Conservation (phyloP, 2,329 filamentous ascomycete species). For the Penicillium frequentans region DNA sequence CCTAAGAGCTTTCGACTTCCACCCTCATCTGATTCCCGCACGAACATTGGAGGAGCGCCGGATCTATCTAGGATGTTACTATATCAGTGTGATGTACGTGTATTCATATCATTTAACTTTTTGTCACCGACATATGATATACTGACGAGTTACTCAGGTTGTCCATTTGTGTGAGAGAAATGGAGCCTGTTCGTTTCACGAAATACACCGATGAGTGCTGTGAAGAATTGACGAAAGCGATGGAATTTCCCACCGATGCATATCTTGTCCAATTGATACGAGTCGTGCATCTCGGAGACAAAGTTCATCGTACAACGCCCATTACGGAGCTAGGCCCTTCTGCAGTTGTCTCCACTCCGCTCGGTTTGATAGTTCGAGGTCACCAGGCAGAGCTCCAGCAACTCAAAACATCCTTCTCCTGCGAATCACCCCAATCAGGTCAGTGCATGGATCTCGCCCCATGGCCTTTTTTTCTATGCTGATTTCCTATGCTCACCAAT, state of each 20-base stretch:
- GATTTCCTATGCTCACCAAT: background rate
- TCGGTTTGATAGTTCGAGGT: constrained; percentile 41
- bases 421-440: constrained; percentile 13
- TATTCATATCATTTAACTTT: background rate
- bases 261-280: constrained; percentile 50
- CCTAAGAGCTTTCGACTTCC: constrained; percentile 2
- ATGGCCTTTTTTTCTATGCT: background rate
- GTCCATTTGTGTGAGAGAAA: constrained; percentile 39
- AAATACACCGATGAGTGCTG: constrained; percentile 55
- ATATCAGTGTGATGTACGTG: constrained; percentile 54
- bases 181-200: constrained; percentile 54
- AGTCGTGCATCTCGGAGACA: constrained; percentile 53
- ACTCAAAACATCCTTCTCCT: constrained; percentile 15
- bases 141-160: constrained; percentile 7
- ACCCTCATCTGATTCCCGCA: constrained; percentile 26
- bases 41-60: constrained; percentile 56
- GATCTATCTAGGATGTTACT: constrained; percentile 56
- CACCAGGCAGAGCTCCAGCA: constrained; percentile 44
- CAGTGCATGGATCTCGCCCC: background rate
- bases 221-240: constrained; percentile 43
- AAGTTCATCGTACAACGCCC: constrained; percentile 40
- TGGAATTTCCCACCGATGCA: constrained; percentile 51
- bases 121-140: background rate
- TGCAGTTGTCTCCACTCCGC: constrained; percentile 12
- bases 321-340: constrained; percentile 19